Evolutionary conservation across 2,329 filamentous ascomycete genomes (phyloP), one percentile per base, ranked within the genome.

Genomic region (Alternaria sp.): DNA sequence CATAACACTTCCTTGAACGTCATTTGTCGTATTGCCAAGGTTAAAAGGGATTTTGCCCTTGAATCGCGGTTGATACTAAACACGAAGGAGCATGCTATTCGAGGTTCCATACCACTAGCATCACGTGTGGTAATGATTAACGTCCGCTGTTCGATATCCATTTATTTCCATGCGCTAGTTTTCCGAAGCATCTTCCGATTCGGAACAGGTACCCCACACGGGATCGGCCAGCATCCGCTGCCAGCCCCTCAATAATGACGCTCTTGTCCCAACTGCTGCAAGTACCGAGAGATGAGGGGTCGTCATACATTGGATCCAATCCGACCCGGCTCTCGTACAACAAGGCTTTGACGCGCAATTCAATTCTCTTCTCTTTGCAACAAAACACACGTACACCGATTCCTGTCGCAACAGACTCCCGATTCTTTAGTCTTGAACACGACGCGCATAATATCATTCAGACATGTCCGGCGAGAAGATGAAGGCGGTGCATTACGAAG

Each of bases 401-500:
- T 24, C 20, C 3, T 3, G 14, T 36, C 46, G 30, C 11, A 16
- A 49, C 53, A 18, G 9, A 6, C 43, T 39, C 14, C 5, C 18
- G n/a, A 20, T 28, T 7, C 36, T 42, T 16, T 12, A 3, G 8
- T 36, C 20, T 16, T 26, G 5, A 28, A 42, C 30, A 12, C 26
- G 5, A 36, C 39, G n/a, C n/a, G n/a, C 2, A 36, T 7, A 14
- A 5, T 5, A 26, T 6, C 20, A 14, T 4, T 1, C 16, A 2
- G 64, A 55, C 7, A 69, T 68, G 63, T 61, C 67, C 11, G 41
- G 16, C 34, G 49, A 61, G 3, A 82, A 79, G 26, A 88, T 89
- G 87, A 88, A 88, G 76, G 87, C 87, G 11, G 81, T 89, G 56
- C 87, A 88, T 69, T 89, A 89, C 67, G 83, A 87, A 44, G 87